Conservation (phyloP, 1,284 basidiomycete species). For the Sporisorium scitamineum region DNA sequence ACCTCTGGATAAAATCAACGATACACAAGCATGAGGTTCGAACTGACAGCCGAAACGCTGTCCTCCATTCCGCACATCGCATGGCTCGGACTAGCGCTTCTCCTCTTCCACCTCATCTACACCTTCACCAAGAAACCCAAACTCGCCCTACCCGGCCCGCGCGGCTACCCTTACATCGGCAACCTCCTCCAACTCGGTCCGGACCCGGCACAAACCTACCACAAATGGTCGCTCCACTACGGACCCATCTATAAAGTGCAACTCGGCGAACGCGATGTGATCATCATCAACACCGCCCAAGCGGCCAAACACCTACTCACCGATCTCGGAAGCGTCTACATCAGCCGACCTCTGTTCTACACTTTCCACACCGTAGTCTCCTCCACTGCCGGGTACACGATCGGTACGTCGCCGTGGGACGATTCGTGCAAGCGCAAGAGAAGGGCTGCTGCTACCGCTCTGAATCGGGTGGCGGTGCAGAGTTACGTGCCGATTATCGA, state of each 20-base stretch:
- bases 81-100: slow-evolving; percentile 17
- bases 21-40: slow-evolving; percentile 13
- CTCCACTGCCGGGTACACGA: slow-evolving; percentile 47
- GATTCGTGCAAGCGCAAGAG: slow-evolving; percentile 52
- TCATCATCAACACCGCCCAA: slow-evolving; percentile 46
- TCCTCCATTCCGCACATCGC: slow-evolving; percentile 13
- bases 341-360: slow-evolving; percentile 47
- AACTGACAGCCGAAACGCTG: slow-evolving; percentile 15
- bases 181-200: slow-evolving; percentile 47
- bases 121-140: slow-evolving; percentile 20
- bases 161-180: slow-evolving; percentile 41
- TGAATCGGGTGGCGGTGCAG: slow-evolving; percentile 45
- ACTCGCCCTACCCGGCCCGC: slow-evolving; percentile 36
- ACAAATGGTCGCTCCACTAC: slow-evolving; percentile 38
- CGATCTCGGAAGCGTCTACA: slow-evolving; percentile 48
- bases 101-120: slow-evolving; percentile 23
- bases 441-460: slow-evolving; percentile 44
- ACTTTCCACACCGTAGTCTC: slow-evolving; percentile 52
- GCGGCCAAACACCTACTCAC: slow-evolving; percentile 48
- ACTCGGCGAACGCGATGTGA: slow-evolving; percentile 43
- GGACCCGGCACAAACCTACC: slow-evolving; percentile 46
- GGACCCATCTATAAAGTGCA: slow-evolving; percentile 47
- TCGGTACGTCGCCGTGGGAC: slow-evolving; percentile 52
- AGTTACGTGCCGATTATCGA: slow-evolving; percentile 51
- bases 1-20: neutral